A percentile compares a stretch with the other conserved stretches of the same genome.
Conservation (phyloP, 768 basidiomycete species). For the Lactarius tabidus region DNA sequence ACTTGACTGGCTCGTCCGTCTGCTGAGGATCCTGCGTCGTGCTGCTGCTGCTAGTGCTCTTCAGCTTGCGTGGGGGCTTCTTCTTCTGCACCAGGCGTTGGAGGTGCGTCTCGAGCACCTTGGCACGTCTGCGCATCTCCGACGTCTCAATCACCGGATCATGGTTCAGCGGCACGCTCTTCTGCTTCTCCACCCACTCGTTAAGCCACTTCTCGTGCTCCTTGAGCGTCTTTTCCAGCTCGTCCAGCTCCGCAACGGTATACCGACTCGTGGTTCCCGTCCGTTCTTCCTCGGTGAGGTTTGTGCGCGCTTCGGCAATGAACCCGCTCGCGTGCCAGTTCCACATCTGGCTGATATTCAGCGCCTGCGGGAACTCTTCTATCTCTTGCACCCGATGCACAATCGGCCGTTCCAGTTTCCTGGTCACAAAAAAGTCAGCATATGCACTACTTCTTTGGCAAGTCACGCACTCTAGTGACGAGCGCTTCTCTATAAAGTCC, state of each 20-base stretch:
- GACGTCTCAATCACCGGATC: conserved; percentile 82
- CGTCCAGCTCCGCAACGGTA: conserved; percentile 81
- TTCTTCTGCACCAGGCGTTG: conserved; percentile 66
- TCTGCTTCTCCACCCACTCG: conserved; percentile 79
- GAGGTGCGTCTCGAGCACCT: conserved; percentile 71
- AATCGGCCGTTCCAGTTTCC: conserved; percentile 75
- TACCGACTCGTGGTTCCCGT: conserved; percentile 69
- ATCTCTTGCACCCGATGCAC: conserved; percentile 87
- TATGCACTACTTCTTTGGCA: background rate
- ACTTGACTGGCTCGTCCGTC: conserved; percentile 8
- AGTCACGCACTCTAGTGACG: conserved; percentile 75
- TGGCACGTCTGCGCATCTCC: conserved; percentile 83
- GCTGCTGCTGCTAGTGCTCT: conserved; percentile 27
- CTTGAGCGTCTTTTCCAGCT: conserved; percentile 68
- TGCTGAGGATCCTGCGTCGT: conserved; percentile 29
- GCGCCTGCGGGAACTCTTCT: conserved; percentile 73
- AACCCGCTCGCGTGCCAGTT: conserved; percentile 87
- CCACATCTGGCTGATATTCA: conserved; percentile 83
- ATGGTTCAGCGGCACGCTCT: conserved; percentile 62
- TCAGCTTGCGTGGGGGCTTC: conserved; percentile 63
- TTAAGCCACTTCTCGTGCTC: conserved; percentile 84
- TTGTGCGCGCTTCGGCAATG: conserved; percentile 71
- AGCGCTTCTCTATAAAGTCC: conserved; percentile 70
- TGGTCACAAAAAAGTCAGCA: conserved; percentile 32
- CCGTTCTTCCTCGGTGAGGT: conserved; percentile 62